Conservation (phyloP, 306 rosid genomes). For the Malus orientalis region DNA sequence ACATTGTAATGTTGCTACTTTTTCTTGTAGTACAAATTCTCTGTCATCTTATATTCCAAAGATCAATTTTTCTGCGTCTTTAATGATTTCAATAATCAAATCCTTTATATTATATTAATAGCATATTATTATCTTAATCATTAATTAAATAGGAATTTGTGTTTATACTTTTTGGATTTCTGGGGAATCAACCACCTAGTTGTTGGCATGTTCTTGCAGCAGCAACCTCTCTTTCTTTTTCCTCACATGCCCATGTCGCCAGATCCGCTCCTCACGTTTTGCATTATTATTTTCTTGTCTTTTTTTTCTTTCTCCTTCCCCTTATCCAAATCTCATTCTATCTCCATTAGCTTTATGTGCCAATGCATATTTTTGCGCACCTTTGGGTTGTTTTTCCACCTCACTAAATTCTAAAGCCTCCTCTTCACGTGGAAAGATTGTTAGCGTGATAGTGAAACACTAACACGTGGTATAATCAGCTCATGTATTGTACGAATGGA, state of each 20-base stretch:
- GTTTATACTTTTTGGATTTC: slow-evolving; percentile 11
- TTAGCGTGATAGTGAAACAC: too few species aligned
- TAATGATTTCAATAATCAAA: too few species aligned
- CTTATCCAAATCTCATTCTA: slow-evolving; percentile 26
- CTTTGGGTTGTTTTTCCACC: not conserved
- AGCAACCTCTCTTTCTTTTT: slow-evolving; percentile 34
- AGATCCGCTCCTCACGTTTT: slow-evolving; percentile 58
- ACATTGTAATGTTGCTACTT: not conserved
- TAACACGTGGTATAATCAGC: too few species aligned
- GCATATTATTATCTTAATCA: not conserved
- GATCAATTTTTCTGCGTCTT: not conserved
- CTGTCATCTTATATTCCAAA: not conserved
- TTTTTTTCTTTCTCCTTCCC: slow-evolving; percentile 10
- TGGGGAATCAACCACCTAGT: slow-evolving; percentile 35
- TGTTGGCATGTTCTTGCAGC: slow-evolving; percentile 26
- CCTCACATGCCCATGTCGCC: slow-evolving; percentile 69
- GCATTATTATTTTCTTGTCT: slow-evolving; percentile 34
- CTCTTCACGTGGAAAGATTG: not conserved
- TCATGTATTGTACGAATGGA: not conserved
- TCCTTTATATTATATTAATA: not conserved
- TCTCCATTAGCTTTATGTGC: slow-evolving; percentile 20
- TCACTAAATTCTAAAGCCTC: not conserved
- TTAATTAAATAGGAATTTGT: not conserved
- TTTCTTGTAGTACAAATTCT: not conserved
- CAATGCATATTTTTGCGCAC: not conserved